Evolutionary conservation across 2,329 filamentous ascomycete genomes (phyloP).

Genomic region (Sclerotinia subarctica): DNA sequence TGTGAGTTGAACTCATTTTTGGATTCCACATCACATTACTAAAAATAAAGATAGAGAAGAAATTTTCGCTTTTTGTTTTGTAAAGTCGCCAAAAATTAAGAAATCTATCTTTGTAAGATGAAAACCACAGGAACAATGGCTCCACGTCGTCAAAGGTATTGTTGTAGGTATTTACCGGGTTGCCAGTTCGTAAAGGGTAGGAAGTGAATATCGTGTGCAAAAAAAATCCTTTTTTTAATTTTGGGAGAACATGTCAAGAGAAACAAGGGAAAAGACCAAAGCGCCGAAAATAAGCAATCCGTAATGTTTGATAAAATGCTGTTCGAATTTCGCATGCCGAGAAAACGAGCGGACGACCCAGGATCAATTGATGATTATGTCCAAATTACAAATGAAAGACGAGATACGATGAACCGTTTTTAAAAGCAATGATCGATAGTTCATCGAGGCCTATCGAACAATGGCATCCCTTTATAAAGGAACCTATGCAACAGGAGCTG

Average conservation of each 20-base stretch:
- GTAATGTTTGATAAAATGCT: constrained; percentile 27
- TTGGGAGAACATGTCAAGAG: constrained; percentile 30
- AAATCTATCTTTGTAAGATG: constrained; percentile 20
- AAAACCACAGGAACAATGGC: constrained; percentile 21
- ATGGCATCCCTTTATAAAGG: constrained; percentile 34
- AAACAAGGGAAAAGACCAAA: constrained; percentile 34
- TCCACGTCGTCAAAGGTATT: constrained; percentile 35
- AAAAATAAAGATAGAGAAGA: constrained; percentile 18
- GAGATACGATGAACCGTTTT: constrained; percentile 34
- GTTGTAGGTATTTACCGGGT: constrained; percentile 37
- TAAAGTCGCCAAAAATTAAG: constrained; percentile 8
- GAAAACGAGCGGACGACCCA: constrained; percentile 34
- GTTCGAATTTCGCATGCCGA: constrained; percentile 32
- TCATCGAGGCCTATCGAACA: constrained; percentile 38
- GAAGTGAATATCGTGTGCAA: constrained; percentile 37
- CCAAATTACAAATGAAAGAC: constrained; percentile 35
- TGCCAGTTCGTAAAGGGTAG: constrained; percentile 37
- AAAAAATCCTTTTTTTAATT: constrained; percentile 31
- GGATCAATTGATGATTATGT: constrained; percentile 33
- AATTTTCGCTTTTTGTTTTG: constrained; percentile 4
- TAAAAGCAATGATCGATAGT: constrained; percentile 33
- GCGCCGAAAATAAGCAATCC: constrained; percentile 37
- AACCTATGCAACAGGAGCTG: constrained; percentile 29
- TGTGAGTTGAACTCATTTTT: constrained; percentile 15
- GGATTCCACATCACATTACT: constrained; percentile 17